Base-by-base conservation (phyloP, 2,329 filamentous ascomycete genomes). In the Aspergillus versicolor region DNA sequence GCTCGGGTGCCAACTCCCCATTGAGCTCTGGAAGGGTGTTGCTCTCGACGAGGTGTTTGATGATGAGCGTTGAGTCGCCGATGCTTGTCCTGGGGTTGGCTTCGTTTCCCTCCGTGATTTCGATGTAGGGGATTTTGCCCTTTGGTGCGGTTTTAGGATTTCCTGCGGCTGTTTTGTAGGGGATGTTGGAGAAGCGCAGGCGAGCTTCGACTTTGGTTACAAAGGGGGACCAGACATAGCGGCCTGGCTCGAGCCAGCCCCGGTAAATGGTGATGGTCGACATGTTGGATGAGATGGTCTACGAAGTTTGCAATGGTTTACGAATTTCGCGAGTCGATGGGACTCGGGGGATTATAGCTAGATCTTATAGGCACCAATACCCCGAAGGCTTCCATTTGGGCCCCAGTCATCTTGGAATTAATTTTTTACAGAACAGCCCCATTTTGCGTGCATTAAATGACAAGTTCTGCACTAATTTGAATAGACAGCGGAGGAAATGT, bases 181-280 rank as follows among this genome's bases (percentile, higher is more conserved):
- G 40, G 2, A 85, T 49, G 1, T 70, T 67, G 2, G 77, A 77
- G 61, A 86, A 79, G 13, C 85, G 84, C 5, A 88, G 75, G 13
- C 84, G 83, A 17, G 83, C 77, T 66, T 88, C 86, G 51, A 88
- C 74, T 67, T 88, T 88, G 44, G 73, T 81, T 52, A 85, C 83
- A 62, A 85, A 88, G 9, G 85, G 84, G 0, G 84, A 87, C 82
- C 82, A 86, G 50, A 79, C 76, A 63, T 85, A 79, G 17, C 63
- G 62, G 5, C 72, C 73, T 1, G 67, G 57, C 2, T 71, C 66
- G 32, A 73, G 70, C 57, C 75, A 81, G 46, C 83, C 84, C 41
- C 84, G 81, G 67, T 77, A 84, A 48, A 87, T 59, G 6, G 73
- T 81, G 7, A 67, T 27, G 24, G 47, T 61, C 49, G 41, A 22